phyloP scores from a whole-genome alignment of 805 yeast species.

The Hanseniaspora thailandica region DNA sequence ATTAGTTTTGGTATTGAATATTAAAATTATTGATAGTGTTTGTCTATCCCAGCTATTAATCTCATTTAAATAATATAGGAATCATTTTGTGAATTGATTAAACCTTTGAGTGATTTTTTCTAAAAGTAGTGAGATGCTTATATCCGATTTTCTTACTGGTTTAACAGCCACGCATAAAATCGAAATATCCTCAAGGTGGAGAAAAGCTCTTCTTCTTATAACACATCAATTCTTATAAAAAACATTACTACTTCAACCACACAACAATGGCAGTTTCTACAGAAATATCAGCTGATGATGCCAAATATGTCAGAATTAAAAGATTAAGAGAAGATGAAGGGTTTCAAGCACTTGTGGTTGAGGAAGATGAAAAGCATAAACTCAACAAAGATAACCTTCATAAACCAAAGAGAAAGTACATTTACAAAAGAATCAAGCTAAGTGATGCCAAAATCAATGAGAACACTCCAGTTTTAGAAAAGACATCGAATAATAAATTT shows the following conservation, averaged over 20 bases:
- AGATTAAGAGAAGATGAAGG: constrained; percentile 82
- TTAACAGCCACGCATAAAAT: background rate
- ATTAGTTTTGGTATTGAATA: background rate
- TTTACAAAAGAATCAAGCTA: constrained; percentile 38
- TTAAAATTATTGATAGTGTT: too few relatives aligned
- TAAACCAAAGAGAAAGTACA: constrained; percentile 22
- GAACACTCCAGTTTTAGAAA: constrained; percentile 11
- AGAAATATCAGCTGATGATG: background rate
- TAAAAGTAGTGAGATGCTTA: too few relatives aligned
- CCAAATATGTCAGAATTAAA: constrained; percentile 57
- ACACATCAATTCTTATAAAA: too few relatives aligned
- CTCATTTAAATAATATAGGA: too few relatives aligned
- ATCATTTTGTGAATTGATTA: constrained; percentile 2
- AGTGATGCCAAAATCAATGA: constrained; percentile 20
- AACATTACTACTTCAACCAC: background rate
- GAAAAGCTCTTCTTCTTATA: too few relatives aligned
- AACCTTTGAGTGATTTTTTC: too few relatives aligned
- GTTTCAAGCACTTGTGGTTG: constrained; percentile 44
- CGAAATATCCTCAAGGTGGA: too few relatives aligned
- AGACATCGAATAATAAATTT: constrained; percentile 6
- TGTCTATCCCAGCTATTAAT: too few relatives aligned
- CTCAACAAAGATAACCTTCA: constrained; percentile 20
- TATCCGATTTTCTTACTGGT: background rate
- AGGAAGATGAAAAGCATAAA: constrained; percentile 3
- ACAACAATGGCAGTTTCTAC: background rate